phyloP scores from a whole-genome alignment of 2,329 filamentous ascomycete genomes.

The Microsporum audouinii region DNA sequence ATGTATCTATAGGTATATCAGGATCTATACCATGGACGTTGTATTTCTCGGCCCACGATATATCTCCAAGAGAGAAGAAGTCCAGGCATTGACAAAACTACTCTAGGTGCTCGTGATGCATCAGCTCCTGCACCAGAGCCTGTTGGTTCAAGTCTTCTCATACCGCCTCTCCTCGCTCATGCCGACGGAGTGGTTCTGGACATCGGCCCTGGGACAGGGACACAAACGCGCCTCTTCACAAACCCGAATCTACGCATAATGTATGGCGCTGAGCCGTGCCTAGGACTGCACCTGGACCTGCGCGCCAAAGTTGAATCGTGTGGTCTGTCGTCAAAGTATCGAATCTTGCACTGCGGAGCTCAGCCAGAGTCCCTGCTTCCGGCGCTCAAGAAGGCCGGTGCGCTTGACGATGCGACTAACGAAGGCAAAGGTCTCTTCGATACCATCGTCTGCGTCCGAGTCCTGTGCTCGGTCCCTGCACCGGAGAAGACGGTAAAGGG shows the following conservation, averaged over 20 bases:
- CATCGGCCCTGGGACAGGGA: slow-evolving; percentile 43
- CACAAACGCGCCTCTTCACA: slow-evolving; percentile 38
- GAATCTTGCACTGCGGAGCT: slow-evolving; percentile 38
- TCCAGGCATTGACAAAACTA: background rate
- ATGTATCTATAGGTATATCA: no score
- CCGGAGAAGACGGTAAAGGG: slow-evolving; percentile 35
- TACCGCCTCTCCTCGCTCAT: slow-evolving; percentile 31
- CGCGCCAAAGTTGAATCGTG: slow-evolving; percentile 29
- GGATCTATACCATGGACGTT: background rate
- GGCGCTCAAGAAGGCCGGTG: slow-evolving; percentile 33
- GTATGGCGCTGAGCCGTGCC: slow-evolving; percentile 46
- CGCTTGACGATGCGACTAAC: slow-evolving; percentile 20
- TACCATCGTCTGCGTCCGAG: slow-evolving; percentile 43
- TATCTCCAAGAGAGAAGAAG: background rate
- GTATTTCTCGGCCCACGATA: background rate
- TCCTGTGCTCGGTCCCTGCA: slow-evolving; percentile 44
- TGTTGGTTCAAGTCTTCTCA: slow-evolving; percentile 27
- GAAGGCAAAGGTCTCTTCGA: slow-evolving; percentile 36
- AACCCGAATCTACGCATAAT: slow-evolving; percentile 35
- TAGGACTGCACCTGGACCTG: slow-evolving; percentile 37
- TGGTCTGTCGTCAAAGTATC: slow-evolving; percentile 39
- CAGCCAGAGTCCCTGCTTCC: slow-evolving; percentile 38
- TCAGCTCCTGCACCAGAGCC: slow-evolving; percentile 10
- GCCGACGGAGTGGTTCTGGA: slow-evolving; percentile 38
- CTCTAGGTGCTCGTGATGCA: slow-evolving; percentile 5